Evolutionary conservation across 345 rosid genomes (phyloP).

Genomic region (Trapa bicornis): DNA sequence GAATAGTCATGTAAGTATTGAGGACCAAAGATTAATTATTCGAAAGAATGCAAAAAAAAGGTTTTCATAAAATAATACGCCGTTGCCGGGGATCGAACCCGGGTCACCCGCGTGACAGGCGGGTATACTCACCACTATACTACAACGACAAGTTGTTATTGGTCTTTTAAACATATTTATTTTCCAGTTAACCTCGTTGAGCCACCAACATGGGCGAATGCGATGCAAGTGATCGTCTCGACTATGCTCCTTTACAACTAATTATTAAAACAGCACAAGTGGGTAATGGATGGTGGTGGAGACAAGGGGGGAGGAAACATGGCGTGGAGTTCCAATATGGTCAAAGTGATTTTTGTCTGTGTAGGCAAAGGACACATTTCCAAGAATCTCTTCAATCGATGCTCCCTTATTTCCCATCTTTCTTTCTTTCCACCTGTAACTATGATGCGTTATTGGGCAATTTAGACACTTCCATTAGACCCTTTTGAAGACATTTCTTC

Average conservation of each 20-base stretch:
- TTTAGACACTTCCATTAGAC: no score
- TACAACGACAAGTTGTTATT: slow-evolving; percentile 44
- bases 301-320: neutral
- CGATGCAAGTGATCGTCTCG: no score
- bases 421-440: neutral
- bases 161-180: no score
- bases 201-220: no score
- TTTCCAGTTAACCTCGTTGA: no score
- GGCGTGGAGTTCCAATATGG: neutral
- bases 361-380: neutral
- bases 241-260: no score
- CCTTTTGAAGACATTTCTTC: no score
- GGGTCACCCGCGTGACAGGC: slow-evolving; percentile 98
- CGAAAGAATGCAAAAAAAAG: no score
- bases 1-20: no score
- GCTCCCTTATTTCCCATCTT: neutral
- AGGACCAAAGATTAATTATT: no score
- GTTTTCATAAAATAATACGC: slow-evolving; percentile 13
- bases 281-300: neutral
- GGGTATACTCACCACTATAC: slow-evolving; percentile 94
- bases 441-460: no score
- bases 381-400: neutral
- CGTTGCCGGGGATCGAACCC: slow-evolving; percentile 98
- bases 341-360: neutral
- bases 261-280: no score